Conservation (phyloP, 352 stramenopile genomes). For the Phytophthora litchii region DNA sequence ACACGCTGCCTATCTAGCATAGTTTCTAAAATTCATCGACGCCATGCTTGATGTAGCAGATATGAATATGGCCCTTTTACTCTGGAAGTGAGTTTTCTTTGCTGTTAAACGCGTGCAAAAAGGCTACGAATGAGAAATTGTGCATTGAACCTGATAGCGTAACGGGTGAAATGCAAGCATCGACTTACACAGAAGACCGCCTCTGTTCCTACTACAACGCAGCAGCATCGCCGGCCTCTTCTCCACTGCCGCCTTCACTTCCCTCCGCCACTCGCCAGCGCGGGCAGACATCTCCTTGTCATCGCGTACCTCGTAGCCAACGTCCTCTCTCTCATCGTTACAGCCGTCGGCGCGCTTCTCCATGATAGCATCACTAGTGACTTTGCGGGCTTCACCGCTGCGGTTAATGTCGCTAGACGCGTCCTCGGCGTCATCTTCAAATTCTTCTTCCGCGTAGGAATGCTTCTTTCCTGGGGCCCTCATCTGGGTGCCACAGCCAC, state of each 20-base stretch:
- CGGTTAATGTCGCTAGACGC: background rate
- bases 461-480: background rate
- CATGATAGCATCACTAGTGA: no score
- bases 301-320: no score
- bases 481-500: conserved; percentile 6
- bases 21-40: background rate
- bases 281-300: no score
- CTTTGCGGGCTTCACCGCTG: background rate
- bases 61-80: conserved; percentile 1
- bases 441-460: background rate
- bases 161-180: background rate
- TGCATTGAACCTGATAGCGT: background rate
- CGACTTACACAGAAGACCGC: background rate
- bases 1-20: background rate
- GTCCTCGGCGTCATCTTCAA: background rate
- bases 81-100: background rate
- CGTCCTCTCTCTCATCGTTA: no score
- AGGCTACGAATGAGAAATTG: background rate
- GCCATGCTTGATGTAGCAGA: conserved; percentile 1
- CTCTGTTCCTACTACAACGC: background rate
- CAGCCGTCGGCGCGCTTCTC: no score
- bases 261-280: background rate
- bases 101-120: background rate
- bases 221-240: background rate
- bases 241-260: background rate